A percentile compares a stretch with the other conserved stretches of the same genome.
These are phyloP conservation scores for Fibroporia radiculosa DNA, from an alignment of 768 basidiomycete genomes.

Conservation along the genomic window DNA sequence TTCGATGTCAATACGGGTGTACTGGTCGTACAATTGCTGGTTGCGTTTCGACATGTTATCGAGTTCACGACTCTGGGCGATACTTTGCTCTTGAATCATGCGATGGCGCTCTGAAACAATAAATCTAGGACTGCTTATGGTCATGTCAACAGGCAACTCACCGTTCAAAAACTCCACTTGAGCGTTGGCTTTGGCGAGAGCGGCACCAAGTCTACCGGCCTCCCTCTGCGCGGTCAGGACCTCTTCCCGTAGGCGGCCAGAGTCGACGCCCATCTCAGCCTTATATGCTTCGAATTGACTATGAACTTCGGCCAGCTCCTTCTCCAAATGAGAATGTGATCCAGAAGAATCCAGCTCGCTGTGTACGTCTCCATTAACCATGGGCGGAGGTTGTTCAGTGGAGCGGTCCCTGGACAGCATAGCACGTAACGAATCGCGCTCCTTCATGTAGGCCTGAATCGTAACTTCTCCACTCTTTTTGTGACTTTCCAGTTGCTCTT, in stretches of 20 bases:
- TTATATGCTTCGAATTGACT: conserved; percentile 75
- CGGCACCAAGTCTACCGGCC: conserved; percentile 51
- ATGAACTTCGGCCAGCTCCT: conserved; percentile 67
- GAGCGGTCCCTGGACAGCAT: conserved; percentile 50
- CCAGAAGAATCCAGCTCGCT: conserved; percentile 10
- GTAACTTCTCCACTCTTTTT: conserved; percentile 62
- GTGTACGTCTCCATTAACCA: conserved; percentile 27
- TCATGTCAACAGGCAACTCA: conserved; percentile 24
- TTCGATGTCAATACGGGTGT: conserved; percentile 68
- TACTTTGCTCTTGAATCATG: conserved; percentile 62
- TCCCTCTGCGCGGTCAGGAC: conserved; percentile 58
- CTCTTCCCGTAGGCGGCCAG: conserved; percentile 66
- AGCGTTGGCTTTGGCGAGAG: conserved; percentile 78
- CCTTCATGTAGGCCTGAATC: conserved; percentile 77
- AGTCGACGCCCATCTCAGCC: conserved; percentile 74
- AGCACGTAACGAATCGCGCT: conserved; percentile 76
- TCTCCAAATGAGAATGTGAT: conserved; percentile 32
- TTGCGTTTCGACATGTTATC: conserved; percentile 63
- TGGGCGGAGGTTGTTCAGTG: conserved; percentile 2
- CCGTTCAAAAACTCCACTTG: conserved; percentile 74
- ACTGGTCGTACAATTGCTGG: conserved; percentile 65
- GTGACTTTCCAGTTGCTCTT: conserved; percentile 70
- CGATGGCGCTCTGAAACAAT: conserved; percentile 53
- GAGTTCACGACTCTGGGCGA: conserved; percentile 54
- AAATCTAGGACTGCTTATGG: neutral